phyloP scores from a whole-genome alignment of 2,329 filamentous ascomycete species.

The Neofusicoccum sp. region DNA sequence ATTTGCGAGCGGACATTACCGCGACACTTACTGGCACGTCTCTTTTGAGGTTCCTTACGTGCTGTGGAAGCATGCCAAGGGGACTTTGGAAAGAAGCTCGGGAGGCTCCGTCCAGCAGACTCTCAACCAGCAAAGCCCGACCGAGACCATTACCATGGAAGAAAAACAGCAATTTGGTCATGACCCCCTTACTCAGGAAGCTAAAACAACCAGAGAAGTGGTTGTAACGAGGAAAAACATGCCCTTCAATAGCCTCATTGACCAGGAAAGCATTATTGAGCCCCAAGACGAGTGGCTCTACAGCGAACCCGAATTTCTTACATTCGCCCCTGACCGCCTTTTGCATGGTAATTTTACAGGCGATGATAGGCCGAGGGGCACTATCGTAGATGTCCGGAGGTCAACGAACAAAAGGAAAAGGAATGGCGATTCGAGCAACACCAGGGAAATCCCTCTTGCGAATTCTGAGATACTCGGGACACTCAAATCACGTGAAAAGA shows the following conservation, averaged over 20 bases:
- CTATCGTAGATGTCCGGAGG: too few species aligned
- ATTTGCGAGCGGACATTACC: background rate
- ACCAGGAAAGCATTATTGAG: background rate
- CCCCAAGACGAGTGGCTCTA: background rate
- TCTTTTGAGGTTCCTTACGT: background rate
- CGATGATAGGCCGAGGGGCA: background rate
- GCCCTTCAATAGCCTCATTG: background rate
- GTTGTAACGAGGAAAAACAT: background rate
- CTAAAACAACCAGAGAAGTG: background rate
- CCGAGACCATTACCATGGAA: too few species aligned
- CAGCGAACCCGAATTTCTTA: background rate
- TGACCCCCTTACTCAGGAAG: too few species aligned
- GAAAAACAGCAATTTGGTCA: too few species aligned
- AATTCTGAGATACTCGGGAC: background rate
- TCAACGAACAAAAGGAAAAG: too few species aligned
- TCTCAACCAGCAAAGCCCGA: too few species aligned
- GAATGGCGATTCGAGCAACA: too few species aligned
- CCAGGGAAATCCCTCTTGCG: too few species aligned
- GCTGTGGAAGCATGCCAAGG: background rate
- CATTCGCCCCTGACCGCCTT: background rate
- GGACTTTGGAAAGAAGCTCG: too few species aligned
- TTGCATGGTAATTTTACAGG: too few species aligned
- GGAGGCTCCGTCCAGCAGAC: too few species aligned
- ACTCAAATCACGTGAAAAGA: background rate
- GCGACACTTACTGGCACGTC: background rate